Conservation (phyloP, 768 basidiomycete genomes). For the Macrolepiota fuliginosa region DNA sequence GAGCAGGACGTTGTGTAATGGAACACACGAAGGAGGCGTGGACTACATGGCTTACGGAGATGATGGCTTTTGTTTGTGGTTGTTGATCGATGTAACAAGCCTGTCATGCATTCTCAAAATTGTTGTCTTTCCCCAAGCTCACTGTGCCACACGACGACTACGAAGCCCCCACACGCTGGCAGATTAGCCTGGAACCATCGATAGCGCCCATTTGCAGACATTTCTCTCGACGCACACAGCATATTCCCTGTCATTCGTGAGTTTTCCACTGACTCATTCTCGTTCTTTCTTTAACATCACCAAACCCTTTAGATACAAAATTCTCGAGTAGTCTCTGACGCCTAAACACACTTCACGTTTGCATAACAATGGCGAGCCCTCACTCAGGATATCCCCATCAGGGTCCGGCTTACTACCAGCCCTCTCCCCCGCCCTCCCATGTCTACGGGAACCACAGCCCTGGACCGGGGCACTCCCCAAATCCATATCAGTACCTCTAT, state of each 20-base stretch:
- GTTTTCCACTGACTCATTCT: background rate
- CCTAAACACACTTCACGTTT: background rate
- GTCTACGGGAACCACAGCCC: conserved; percentile 35
- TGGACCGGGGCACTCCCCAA: conserved; percentile 23
- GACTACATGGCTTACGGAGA: background rate
- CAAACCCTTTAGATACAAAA: background rate
- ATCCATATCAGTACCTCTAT: conserved; percentile 30
- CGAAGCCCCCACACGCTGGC: background rate
- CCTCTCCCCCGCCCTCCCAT: conserved; percentile 22
- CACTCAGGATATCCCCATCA: conserved; percentile 23
- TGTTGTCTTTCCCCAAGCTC: conserved; percentile 1
- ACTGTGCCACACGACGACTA: background rate
- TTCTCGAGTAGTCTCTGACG: background rate
- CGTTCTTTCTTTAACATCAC: background rate
- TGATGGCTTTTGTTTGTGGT: conserved; percentile 3
- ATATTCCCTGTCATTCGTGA: background rate
- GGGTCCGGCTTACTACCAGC: conserved; percentile 22
- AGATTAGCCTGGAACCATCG: background rate
- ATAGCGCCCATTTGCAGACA: background rate
- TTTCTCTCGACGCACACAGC: background rate
- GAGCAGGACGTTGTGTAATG: background rate
- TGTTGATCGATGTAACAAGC: background rate
- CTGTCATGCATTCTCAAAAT: conserved; percentile 1
- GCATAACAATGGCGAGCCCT: conserved; percentile 18
- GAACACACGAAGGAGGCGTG: background rate